A percentile compares a stretch with the other conserved stretches of the same genome.
phyloP scores from a whole-genome alignment of 163 green algal genomes.

The Scenedesmus sp. region DNA sequence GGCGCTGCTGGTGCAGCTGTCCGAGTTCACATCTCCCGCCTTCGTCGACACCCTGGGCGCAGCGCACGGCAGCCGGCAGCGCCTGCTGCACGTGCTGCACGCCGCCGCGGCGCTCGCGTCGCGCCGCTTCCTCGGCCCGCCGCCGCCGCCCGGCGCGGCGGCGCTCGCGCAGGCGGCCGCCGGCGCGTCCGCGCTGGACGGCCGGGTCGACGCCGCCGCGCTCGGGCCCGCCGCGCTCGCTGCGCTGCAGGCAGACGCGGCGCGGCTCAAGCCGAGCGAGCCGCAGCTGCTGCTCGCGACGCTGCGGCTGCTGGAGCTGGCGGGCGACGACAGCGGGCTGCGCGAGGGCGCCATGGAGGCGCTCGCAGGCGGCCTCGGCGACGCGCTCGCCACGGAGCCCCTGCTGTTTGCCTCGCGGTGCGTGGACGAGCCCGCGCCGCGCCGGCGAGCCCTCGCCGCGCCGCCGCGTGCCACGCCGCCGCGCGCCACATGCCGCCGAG shows the following conservation, averaged over 20 bases:
- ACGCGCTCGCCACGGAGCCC: constrained; percentile 17
- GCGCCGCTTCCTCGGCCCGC: neutral
- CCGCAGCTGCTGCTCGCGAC: constrained; percentile 34
- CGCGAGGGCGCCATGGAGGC: constrained; percentile 13
- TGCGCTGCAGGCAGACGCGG: neutral
- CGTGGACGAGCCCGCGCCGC: too few species aligned
- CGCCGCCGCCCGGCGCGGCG: neutral
- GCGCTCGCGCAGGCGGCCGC: neutral
- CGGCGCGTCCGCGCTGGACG: neutral
- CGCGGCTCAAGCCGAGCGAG: neutral
- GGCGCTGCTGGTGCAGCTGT: constrained; percentile 33
- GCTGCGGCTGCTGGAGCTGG: constrained; percentile 42
- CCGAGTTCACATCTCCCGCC: constrained; percentile 4
- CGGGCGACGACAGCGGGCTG: constrained; percentile 22
- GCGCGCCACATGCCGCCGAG: too few species aligned
- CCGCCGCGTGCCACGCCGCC: too few species aligned
- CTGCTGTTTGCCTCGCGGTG: constrained; percentile 24
- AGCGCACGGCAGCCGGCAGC: neutral
- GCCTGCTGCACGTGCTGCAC: constrained; percentile 21
- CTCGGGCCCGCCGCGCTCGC: neutral
- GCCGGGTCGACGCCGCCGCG: neutral
- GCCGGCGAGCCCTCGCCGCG: too few species aligned
- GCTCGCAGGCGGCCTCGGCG: constrained; percentile 7
- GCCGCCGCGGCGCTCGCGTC: neutral
- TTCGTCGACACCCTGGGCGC: constrained; percentile 17